Percentiles rank a stretch among this genome's conserved stretches.
Evolutionary conservation across 192 early-diverging fungal species (phyloP).

Genomic region (Backusella circina): DNA sequence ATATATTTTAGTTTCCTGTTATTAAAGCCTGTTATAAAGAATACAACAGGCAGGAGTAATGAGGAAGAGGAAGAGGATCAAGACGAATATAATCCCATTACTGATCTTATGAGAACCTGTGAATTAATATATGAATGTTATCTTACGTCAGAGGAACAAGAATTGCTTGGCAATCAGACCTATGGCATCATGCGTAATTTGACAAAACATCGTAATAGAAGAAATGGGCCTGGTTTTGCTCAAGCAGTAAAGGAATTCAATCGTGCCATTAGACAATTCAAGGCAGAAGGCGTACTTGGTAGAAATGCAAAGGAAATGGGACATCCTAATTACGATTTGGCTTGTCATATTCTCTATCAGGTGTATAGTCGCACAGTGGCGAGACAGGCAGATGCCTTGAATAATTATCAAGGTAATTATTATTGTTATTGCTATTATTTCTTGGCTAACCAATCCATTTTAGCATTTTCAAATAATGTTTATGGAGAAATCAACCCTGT

Average conservation of each 20-base stretch:
- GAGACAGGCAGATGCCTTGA: conserved; percentile 65
- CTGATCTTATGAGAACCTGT: conserved; percentile 74
- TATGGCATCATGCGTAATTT: conserved; percentile 72
- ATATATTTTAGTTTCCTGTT: conserved; percentile 33
- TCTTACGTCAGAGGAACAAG: conserved; percentile 44
- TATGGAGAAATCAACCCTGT: conserved; percentile 92
- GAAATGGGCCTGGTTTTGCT: conserved; percentile 62
- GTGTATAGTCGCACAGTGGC: conserved; percentile 86
- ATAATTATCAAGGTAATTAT: conserved; percentile 61
- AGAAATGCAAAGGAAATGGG: conserved; percentile 28
- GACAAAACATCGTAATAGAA: conserved; percentile 73
- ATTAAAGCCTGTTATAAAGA: conserved; percentile 39
- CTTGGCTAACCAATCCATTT: conserved; percentile 10
- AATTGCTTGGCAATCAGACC: conserved; percentile 57
- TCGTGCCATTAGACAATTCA: conserved; percentile 42
- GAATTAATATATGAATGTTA: conserved; percentile 63
- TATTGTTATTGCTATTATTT: not conserved
- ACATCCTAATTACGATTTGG: conserved; percentile 59
- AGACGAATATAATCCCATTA: conserved; percentile 81
- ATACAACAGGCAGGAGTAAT: conserved; percentile 19
- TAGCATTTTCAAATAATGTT: conserved; percentile 89
- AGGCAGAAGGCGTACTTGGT: conserved; percentile 32
- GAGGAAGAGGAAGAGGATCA: conserved; percentile 46
- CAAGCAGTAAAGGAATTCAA: conserved; percentile 75
- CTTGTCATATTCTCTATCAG: conserved; percentile 84